Percentiles rank a stretch among this genome's conserved stretches.
phyloP scores from a whole-genome alignment of 2,329 filamentous ascomycete genomes.

The Fusarium incarnatum region DNA sequence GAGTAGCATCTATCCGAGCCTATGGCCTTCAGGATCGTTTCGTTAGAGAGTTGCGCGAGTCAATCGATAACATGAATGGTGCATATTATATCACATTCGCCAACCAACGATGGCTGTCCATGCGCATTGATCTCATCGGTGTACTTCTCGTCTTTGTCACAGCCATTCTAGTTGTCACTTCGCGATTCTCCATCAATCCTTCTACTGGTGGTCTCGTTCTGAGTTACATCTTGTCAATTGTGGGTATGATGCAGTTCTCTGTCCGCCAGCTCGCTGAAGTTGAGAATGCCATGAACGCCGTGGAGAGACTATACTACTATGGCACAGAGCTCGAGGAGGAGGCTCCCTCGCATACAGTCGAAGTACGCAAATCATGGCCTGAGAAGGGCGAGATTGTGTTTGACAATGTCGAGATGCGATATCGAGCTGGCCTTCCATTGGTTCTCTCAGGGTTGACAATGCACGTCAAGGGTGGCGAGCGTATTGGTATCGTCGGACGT shows the following conservation, averaged over 20 bases:
- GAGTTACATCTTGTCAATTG: slow-evolving; percentile 92
- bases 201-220: slow-evolving; percentile 89
- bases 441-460: slow-evolving; percentile 78
- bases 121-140: slow-evolving; percentile 86
- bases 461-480: slow-evolving; percentile 79
- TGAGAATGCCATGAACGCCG: slow-evolving; percentile 98
- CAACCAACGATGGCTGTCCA: slow-evolving; percentile 92
- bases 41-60: slow-evolving; percentile 71
- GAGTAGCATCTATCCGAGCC: slow-evolving; percentile 86
- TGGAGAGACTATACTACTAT: slow-evolving; percentile 92
- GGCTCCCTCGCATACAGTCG: slow-evolving; percentile 80
- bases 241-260: slow-evolving; percentile 96
- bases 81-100: slow-evolving; percentile 96
- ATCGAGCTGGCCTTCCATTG: slow-evolving; percentile 76
- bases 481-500: slow-evolving; percentile 83
- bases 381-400: slow-evolving; percentile 86
- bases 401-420: slow-evolving; percentile 81
- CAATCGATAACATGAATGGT: slow-evolving; percentile 91
- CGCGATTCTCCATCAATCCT: slow-evolving; percentile 84
- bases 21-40: slow-evolving; percentile 87
- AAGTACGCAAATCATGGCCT: slow-evolving; percentile 83
- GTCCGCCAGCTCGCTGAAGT: slow-evolving; percentile 94
- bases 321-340: slow-evolving; percentile 89
- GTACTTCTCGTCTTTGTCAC: slow-evolving; percentile 87
- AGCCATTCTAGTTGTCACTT: slow-evolving; percentile 91